Conservation (phyloP, 2,329 filamentous ascomycete genomes). For the Arthrobotrys sinensis region DNA sequence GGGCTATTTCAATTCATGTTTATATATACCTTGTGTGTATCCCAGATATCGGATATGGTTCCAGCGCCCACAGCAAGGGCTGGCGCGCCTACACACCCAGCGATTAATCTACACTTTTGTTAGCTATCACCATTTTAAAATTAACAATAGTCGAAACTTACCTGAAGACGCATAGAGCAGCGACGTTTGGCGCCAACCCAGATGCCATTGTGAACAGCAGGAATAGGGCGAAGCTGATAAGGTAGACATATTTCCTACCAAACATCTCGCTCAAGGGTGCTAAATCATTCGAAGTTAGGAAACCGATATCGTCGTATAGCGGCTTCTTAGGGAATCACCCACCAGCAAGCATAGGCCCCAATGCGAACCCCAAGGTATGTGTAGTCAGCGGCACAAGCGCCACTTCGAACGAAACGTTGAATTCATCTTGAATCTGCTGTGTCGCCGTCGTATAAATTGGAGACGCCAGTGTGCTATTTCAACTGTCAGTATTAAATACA, state of each 20-base stretch:
- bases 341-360: conserved; percentile 63
- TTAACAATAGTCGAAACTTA: neutral
- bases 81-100: conserved; percentile 67
- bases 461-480: conserved; percentile 61
- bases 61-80: conserved; percentile 71
- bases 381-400: conserved; percentile 62
- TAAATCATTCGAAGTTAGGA: conserved; percentile 48
- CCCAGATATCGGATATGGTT: conserved; percentile 71
- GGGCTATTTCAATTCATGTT: neutral
- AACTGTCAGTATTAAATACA: conserved; percentile 13
- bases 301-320: conserved; percentile 10
- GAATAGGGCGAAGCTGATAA: conserved; percentile 64
- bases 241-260: conserved; percentile 64
- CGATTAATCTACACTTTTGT: conserved; percentile 68
- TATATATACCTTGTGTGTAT: conserved; percentile 50
- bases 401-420: conserved; percentile 57
- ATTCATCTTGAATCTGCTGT: conserved; percentile 58
- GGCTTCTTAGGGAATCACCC: conserved; percentile 43
- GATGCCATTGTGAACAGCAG: conserved; percentile 64
- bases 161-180: conserved; percentile 48
- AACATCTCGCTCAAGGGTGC: conserved; percentile 59
- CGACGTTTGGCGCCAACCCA: conserved; percentile 63
- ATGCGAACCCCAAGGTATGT: conserved; percentile 63
- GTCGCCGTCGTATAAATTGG: conserved; percentile 62
- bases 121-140: conserved; percentile 11